These are phyloP conservation scores for Mycosphaerella sp. DNA, from an alignment of 2,329 filamentous ascomycete species.

Conservation along the genomic window DNA sequence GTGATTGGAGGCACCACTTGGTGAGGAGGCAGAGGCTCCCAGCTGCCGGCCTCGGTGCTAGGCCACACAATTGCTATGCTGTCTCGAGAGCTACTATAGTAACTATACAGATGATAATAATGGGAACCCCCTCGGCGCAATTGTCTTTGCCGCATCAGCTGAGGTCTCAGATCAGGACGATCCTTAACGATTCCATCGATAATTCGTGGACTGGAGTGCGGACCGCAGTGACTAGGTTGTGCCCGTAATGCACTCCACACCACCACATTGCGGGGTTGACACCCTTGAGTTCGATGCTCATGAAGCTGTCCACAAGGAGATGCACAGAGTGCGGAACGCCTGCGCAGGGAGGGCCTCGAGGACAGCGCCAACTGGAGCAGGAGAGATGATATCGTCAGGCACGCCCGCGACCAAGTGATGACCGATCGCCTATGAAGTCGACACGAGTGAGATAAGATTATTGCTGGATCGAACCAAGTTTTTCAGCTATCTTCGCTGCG, in stretches of 20 bases:
- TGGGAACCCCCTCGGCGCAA: no score
- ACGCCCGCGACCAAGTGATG: not conserved
- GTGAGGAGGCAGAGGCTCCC: not conserved
- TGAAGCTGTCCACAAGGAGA: not conserved
- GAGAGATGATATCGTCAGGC: no score
- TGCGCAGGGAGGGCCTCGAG: no score
- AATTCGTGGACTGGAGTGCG: not conserved
- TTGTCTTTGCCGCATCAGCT: not conserved
- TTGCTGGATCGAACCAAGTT: not conserved
- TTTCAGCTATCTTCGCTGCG: slow-evolving; percentile 2
- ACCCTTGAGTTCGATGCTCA: not conserved
- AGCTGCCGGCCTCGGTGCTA: not conserved
- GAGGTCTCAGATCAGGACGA: not conserved
- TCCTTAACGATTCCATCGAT: not conserved
- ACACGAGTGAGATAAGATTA: not conserved
- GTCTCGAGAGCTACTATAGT: no score
- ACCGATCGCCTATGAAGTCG: not conserved
- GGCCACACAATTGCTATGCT: no score
- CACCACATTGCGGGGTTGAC: slow-evolving; percentile 1
- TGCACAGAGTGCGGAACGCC: not conserved
- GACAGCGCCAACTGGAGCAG: no score
- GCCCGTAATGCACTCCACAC: slow-evolving; percentile 4
- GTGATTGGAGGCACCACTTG: not conserved
- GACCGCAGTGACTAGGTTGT: slow-evolving; percentile 5
- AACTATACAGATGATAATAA: no score